Base-by-base conservation (phyloP, 345 rosid genomes). In the Syzygium grande region DNA sequence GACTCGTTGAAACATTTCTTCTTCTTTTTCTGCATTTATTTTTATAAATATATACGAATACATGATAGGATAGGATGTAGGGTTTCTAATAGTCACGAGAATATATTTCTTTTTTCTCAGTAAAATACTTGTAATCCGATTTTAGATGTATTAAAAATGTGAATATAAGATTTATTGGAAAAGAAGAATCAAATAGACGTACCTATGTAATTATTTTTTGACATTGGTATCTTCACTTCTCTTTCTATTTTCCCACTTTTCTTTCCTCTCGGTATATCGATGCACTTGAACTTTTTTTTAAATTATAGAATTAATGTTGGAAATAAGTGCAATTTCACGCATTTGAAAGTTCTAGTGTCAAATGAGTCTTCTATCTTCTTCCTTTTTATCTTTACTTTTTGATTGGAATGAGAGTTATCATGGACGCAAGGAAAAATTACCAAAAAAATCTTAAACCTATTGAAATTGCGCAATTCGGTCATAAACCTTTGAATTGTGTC, bases 401-500 rank as follows among this genome's bases (percentile, higher is more conserved):
- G 43, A 41, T 41, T 41, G 43, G 43, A 41, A 41, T 5, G 43
- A 41, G 43, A 41, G 43, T 41, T 41, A 41, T 41, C 43, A 41
- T 5, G 43, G 43, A 41, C 43, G 43, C 43, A 6, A 41, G 43
- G 43, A 41, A 41, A 41, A 41, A 3, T 77, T 77, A 78, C 11
- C 17, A 38, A 0, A 11, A 78, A 38, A 3, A 25, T 38, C 0
- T 41, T 41, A 41, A 41, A 41, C 6, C 43, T 41, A 41, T 41
- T 41, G 6, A 1, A 1, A 41, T 56, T 78, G 1, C 7, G 0
- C 22, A 78, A 38, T 78, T 17, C 1, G 7, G 1, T 12, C 2
- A 8, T 23, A 56, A 56, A 23, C 9, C 3, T 23, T 56, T 22
- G 9, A 23, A 56, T 56, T 56, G 23, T 56, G 2, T 56, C n/a